phyloP scores from a whole-genome alignment of 495 filamentous ascomycete species.

The Xylaria bambusicola region DNA sequence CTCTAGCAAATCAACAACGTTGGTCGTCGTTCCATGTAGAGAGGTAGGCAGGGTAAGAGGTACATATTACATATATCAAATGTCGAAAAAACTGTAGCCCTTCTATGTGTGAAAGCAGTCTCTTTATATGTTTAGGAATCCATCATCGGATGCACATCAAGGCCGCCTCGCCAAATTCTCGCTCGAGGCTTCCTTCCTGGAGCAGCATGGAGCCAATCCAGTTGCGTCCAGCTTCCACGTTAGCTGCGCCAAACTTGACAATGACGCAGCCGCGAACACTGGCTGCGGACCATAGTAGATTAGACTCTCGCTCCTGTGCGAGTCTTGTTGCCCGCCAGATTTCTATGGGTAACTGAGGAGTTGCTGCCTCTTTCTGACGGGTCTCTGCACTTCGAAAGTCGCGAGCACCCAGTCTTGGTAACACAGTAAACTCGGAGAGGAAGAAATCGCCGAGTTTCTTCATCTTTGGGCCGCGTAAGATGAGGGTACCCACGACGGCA shows the following conservation, averaged over 20 bases:
- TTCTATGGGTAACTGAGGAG: constrained; percentile 39
- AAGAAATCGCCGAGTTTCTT: constrained; percentile 66
- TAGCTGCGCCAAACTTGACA: constrained; percentile 73
- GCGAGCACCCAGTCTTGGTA: constrained; percentile 82
- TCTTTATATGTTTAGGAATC: not conserved
- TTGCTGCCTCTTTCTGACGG: constrained; percentile 45
- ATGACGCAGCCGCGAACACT: constrained; percentile 80
- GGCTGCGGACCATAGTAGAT: constrained; percentile 83
- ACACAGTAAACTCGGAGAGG: constrained; percentile 68
- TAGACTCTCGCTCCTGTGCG: constrained; percentile 55
- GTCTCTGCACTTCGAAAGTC: constrained; percentile 61
- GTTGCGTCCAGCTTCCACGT: constrained; percentile 50
- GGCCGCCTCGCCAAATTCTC: constrained; percentile 52
- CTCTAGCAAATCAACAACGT: too few species aligned
- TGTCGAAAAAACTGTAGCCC: too few species aligned
- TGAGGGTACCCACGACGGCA: constrained; percentile 77
- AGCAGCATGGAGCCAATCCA: constrained; percentile 57
- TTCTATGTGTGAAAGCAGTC: too few species aligned
- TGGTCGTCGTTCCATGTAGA: too few species aligned
- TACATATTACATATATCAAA: too few species aligned
- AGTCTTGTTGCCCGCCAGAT: constrained; percentile 47
- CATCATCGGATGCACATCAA: constrained; percentile 51
- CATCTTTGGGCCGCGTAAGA: constrained; percentile 76
- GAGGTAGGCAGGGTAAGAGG: too few species aligned
- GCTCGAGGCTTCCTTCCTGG: constrained; percentile 50